A percentile compares a stretch with the other conserved stretches of the same genome.
These are phyloP conservation scores for Trichaptum fuscoviolaceum DNA, from an alignment of 768 basidiomycete genomes.

Conservation along the genomic window DNA sequence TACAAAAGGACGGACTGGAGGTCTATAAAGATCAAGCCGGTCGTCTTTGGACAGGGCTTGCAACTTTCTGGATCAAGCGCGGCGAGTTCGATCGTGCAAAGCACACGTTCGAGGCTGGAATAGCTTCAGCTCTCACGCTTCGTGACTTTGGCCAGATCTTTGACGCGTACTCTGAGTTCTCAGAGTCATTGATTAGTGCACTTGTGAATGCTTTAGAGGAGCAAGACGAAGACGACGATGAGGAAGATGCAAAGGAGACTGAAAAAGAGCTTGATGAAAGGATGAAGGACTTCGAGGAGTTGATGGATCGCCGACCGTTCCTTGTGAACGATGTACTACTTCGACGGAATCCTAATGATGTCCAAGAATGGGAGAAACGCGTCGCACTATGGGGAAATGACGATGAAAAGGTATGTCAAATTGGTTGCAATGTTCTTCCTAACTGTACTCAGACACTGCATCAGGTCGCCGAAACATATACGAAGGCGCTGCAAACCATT, in stretches of 20 bases:
- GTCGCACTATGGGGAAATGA: conserved; percentile 90
- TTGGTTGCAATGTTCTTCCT: conserved; percentile 7
- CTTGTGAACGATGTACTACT: conserved; percentile 93
- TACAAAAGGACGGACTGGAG: conserved; percentile 78
- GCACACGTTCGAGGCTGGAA: conserved; percentile 81
- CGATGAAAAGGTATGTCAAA: conserved; percentile 72
- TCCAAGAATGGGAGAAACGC: conserved; percentile 99
- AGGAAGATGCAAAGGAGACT: conserved; percentile 68
- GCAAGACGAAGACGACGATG: conserved; percentile 72
- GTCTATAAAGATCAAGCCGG: conserved; percentile 97
- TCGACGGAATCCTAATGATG: conserved; percentile 92
- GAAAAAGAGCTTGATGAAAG: conserved; percentile 80
- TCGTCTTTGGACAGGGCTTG: conserved; percentile 90
- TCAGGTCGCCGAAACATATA: conserved; percentile 92
- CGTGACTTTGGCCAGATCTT: conserved; percentile 98
- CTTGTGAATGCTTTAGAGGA: conserved; percentile 83
- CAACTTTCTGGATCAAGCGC: conserved; percentile 98
- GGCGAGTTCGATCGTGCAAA: conserved; percentile 92
- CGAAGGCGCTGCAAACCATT: conserved; percentile 81
- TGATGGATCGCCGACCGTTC: conserved; percentile 95
- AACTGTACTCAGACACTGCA: conserved; percentile 5
- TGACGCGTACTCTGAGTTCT: conserved; percentile 93
- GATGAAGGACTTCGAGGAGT: conserved; percentile 89
- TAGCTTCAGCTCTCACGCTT: conserved; percentile 81
- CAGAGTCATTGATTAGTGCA: conserved; percentile 82